Base-by-base conservation (phyloP, 2,329 filamentous ascomycete genomes). In the Trichophaea hybrida region DNA sequence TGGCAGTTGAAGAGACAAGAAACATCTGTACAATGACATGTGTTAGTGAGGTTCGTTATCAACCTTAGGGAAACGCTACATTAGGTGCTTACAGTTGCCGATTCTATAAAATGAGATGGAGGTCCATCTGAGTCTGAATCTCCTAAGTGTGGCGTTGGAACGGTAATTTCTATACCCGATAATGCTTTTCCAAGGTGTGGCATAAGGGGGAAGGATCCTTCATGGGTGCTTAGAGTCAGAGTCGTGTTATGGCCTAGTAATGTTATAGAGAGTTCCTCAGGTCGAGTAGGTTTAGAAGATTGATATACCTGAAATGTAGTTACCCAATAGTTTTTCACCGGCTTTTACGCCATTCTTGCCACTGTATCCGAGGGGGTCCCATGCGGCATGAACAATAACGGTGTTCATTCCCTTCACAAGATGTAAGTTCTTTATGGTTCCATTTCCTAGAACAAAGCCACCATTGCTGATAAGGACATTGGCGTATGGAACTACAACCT, bases 1-100 rank as follows among this genome's bases (percentile, higher is more conserved):
- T 82, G 2, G 91, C 91, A 0, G 88, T 89, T 0, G 88, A 94
- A 13, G 87, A 86, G 64, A 93, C 78, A 56, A 97, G 73, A 73
- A 97, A 89, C 72, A 98, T 62, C 64, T 65, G 24, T 24, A 53
- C 7, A 40, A 24, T 43, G 38, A 10, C 10, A 43, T 10, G 10
- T 43, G 31, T 5, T 53, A 17, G 32, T 8, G 33, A 37, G 24
- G 50, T 53, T 37, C 12, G 50, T 37, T 5, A 49, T n/a, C 7
- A 32, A 37, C 24, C 10, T 52, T 31, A 12, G 10, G 49, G 33
- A 31, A 17, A 52, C 13, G 49, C 12, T 8, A 34, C 50, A 10
- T 37, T 53, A 53, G 24, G 32, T n/a, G 50, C 64, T 62, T 62
- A 65, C 83, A 5, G 84, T 91, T 8, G 90, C 87, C 67, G 88